Evolutionary conservation across 257 asterid species (phyloP), one percentile per base, ranked within the genome.

Genomic region (Verbascum thapsus): DNA sequence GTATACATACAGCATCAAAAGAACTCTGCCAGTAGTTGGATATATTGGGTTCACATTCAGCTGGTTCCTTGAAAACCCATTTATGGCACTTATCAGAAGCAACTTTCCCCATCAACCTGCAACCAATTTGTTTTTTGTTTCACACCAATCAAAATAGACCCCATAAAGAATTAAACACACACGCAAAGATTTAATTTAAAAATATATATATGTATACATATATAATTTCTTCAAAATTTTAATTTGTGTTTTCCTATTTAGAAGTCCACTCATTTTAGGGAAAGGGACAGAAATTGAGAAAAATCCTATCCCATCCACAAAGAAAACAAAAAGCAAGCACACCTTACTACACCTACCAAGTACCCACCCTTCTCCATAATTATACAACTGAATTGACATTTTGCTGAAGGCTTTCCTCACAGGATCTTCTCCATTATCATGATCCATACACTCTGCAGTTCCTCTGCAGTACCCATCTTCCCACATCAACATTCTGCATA

Each of bases 341-440:
- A 26, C 2, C 32, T n/a, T n/a, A 26, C 32, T 81, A 77, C 80
- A 89, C 96, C 96, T 87, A 92, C 99, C 97, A 74, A 92, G 87
- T 87, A 92, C 99, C 99, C 97, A 94, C 99, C 99, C 99, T 94
- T 94, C 99, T 90, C 99, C 99, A 85, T 94, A 94, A 84, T 94
- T 94, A 84, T 94, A 94, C 75, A 94, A 76, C 68, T 94, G 97
- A 80, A 90, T 94, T 61, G 99, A 94, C 99, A 94, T 94, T 73
- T 94, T 94, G 88, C 97, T 94, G 97, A 94, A 94, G 82, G 97
- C 85, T 70, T 90, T 94, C 75, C 87, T 79, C 85, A 94, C 91
- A 69, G 80, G 83, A 72, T 90, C 97, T 61, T 94, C 99, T 6
- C 89, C 96, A 49, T 94, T 85, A 54, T 88, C 97, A 26, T 2